Evolutionary conservation across 176 grass and related monocot genomes (phyloP).

Genomic region (Carex kokanica): DNA sequence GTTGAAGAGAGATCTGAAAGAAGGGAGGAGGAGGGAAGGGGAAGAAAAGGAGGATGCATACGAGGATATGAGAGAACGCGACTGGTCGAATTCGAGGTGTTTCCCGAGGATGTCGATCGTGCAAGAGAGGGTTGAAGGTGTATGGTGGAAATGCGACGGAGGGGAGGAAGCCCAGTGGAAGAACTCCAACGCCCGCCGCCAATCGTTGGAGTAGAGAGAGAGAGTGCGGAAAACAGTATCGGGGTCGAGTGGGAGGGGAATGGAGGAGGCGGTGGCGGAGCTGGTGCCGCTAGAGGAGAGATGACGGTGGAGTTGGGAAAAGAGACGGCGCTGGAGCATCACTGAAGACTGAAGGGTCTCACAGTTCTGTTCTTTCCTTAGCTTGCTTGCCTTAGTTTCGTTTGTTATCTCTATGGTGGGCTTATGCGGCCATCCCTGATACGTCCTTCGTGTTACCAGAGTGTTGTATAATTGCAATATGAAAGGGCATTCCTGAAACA

Average conservation of each 20-base stretch:
- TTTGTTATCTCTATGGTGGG: too few species aligned
- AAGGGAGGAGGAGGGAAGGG: slow-evolving; percentile 23
- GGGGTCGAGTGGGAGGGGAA: not conserved
- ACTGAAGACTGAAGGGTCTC: not conserved
- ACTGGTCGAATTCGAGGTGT: slow-evolving; percentile 72
- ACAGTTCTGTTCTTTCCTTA: not conserved
- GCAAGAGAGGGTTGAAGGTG: slow-evolving; percentile 51
- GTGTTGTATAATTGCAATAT: too few species aligned
- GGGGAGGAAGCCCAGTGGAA: slow-evolving; percentile 70
- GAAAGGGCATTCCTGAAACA: too few species aligned
- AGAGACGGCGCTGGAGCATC: not conserved
- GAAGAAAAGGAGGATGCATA: slow-evolving; percentile 4
- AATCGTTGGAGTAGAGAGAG: slow-evolving; percentile 77
- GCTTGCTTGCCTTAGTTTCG: too few species aligned
- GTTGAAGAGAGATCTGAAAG: slow-evolving; percentile 40
- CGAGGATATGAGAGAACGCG: slow-evolving; percentile 60
- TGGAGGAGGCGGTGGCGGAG: not conserved
- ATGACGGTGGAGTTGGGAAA: slow-evolving; percentile 1
- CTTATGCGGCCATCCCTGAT: too few species aligned
- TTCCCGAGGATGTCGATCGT: slow-evolving; percentile 81
- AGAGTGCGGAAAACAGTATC: slow-evolving; percentile 46
- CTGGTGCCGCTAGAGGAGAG: not conserved
- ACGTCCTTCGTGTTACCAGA: too few species aligned
- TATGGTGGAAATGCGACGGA: slow-evolving; percentile 33
- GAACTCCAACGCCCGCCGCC: slow-evolving; percentile 72